Percentiles rank a stretch among this genome's conserved stretches.
Evolutionary conservation across 2,329 filamentous ascomycete species (phyloP).

Genomic region (Fusarium nygamai): DNA sequence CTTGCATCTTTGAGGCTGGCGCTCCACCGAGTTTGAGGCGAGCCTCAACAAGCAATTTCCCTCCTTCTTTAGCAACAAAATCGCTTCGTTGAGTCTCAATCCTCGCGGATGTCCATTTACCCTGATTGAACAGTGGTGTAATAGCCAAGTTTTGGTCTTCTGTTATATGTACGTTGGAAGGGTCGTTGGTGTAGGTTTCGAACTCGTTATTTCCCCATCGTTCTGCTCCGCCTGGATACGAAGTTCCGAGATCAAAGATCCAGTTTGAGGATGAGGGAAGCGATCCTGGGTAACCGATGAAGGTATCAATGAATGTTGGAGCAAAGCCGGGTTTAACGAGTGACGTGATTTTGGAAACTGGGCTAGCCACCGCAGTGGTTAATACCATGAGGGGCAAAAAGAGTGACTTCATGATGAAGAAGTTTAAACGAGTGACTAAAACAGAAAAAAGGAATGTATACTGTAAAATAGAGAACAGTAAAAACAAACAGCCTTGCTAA

Average conservation of each 20-base stretch:
- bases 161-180: not conserved
- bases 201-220: not conserved
- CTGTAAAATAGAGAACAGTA: fast-evolving
- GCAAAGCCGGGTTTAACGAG: not conserved
- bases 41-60: not conserved
- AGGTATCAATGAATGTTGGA: not conserved
- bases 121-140: not conserved
- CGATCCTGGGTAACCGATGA: not conserved
- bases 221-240: not conserved
- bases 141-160: not conserved
- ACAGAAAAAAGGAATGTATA: not conserved
- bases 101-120: not conserved
- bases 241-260: not conserved
- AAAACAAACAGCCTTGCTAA: fast-evolving
- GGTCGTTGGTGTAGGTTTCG: not conserved
- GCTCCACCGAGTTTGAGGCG: not conserved
- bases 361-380: not conserved
- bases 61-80: not conserved
- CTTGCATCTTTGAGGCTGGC: not conserved
- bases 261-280: not conserved
- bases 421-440: not conserved
- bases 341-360: not conserved
- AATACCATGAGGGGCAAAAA: not conserved
- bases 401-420: not conserved
- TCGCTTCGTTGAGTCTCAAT: not conserved